A percentile compares a stretch with the other conserved stretches of the same genome.
Evolutionary conservation across 2,329 filamentous ascomycete species (phyloP).

Genomic region (Trichoderma koningii): DNA sequence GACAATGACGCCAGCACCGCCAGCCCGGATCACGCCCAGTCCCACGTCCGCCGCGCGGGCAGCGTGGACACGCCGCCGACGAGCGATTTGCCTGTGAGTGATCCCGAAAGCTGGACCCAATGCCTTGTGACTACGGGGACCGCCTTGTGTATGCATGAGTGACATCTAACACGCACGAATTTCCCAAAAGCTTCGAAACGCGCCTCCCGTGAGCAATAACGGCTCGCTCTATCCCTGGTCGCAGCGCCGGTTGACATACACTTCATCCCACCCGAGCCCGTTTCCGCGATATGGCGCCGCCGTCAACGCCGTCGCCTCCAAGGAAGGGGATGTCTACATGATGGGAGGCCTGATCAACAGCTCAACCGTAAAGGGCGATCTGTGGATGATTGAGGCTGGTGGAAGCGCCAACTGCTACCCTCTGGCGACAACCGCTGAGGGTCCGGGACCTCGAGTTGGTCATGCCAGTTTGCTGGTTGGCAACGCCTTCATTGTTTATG

Average conservation of each 20-base stretch:
- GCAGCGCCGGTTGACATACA: slow-evolving; percentile 83
- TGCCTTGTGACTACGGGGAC: slow-evolving; percentile 5
- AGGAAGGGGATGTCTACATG: slow-evolving; percentile 95
- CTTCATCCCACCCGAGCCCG: slow-evolving; percentile 76
- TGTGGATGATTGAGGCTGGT: slow-evolving; percentile 96
- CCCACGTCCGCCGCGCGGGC: slow-evolving; percentile 55
- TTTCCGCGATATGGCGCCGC: slow-evolving; percentile 97
- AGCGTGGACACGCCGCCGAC: slow-evolving; percentile 50
- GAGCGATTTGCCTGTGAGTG: slow-evolving; percentile 48
- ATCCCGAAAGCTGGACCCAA: neutral
- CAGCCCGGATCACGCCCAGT: slow-evolving; percentile 62
- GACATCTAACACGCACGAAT: slow-evolving; percentile 19
- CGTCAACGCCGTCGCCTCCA: slow-evolving; percentile 88
- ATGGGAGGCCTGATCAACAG: slow-evolving; percentile 97
- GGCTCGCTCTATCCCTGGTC: slow-evolving; percentile 94
- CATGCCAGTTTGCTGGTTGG: slow-evolving; percentile 93
- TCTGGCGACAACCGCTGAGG: slow-evolving; percentile 87
- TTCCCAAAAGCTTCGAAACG: slow-evolving; percentile 22
- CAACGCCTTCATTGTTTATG: slow-evolving; percentile 98
- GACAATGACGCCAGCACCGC: slow-evolving; percentile 58
- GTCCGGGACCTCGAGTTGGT: slow-evolving; percentile 90
- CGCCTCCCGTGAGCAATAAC: slow-evolving; percentile 58
- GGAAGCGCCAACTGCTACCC: slow-evolving; percentile 88
- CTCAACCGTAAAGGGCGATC: slow-evolving; percentile 90
- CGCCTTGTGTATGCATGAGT: neutral